Conservation (phyloP, 176 grass and related monocot species). For the Rhipidocladum racemiflorum region DNA sequence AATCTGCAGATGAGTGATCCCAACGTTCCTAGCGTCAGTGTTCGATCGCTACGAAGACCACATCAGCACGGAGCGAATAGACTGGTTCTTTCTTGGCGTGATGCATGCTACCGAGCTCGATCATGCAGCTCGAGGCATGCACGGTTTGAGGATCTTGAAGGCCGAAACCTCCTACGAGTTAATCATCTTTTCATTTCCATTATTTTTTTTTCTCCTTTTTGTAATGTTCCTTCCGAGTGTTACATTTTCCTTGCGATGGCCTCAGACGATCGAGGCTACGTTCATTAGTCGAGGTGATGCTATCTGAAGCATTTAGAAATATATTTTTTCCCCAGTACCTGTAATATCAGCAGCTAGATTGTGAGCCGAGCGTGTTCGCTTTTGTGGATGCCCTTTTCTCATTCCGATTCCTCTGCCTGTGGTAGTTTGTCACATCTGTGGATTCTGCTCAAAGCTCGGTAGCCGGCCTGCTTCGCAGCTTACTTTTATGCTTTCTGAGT, state of each 20-base stretch:
- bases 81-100: neutral
- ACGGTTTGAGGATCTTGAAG: neutral
- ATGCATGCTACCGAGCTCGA: neutral
- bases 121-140: neutral
- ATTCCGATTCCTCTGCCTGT: constrained; percentile 22
- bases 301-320: constrained; percentile 3
- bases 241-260: neutral
- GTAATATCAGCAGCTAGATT: constrained; percentile 22
- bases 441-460: constrained; percentile 35
- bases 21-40: neutral
- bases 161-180: neutral
- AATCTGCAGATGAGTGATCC: constrained; percentile 39
- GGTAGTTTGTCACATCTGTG: constrained; percentile 51
- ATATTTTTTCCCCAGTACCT: neutral
- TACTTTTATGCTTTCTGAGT: constrained; percentile 36
- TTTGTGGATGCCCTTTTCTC: neutral
- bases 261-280: neutral
- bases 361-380: constrained; percentile 17
- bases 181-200: neutral
- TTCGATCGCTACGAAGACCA: neutral
- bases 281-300: neutral
- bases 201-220: neutral
- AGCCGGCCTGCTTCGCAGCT: neutral
- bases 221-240: neutral
- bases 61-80: neutral